A percentile compares a stretch with the other conserved stretches of the same genome.
Evolutionary conservation across 257 asterid species (phyloP).

Genomic region (Avicennia marina): DNA sequence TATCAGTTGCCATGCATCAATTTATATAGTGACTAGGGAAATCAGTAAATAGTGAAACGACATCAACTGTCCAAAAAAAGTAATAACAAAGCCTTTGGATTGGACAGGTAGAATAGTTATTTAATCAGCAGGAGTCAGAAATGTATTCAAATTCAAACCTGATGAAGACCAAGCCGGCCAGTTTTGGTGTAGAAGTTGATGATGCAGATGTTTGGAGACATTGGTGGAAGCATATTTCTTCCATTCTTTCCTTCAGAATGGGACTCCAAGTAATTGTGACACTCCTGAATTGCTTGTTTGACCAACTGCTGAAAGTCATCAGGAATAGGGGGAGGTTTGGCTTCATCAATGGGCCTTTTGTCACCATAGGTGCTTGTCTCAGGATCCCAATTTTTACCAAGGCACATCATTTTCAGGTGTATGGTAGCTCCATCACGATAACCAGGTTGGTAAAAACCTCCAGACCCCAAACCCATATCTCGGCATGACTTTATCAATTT

Average conservation of each 20-base stretch:
- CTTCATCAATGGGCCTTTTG: constrained; percentile 48
- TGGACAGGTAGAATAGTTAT: not conserved
- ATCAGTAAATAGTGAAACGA: not conserved
- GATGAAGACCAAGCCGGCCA: constrained; percentile 82
- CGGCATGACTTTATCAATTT: constrained; percentile 43
- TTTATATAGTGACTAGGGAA: not conserved
- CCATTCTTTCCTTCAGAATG: constrained; percentile 19
- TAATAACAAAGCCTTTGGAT: not conserved
- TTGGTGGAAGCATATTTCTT: constrained; percentile 40
- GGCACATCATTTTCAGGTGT: constrained; percentile 81
- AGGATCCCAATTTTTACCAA: constrained; percentile 87
- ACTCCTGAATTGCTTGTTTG: constrained; percentile 39
- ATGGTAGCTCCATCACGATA: constrained; percentile 57
- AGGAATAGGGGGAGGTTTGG: constrained; percentile 66
- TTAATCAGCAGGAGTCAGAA: not conserved
- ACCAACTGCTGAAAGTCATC: constrained; percentile 46
- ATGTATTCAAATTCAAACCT: constrained; percentile 34
- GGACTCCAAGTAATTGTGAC: constrained; percentile 37
- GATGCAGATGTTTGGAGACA: constrained; percentile 76
- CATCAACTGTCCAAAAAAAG: not conserved
- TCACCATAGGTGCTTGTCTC: constrained; percentile 42
- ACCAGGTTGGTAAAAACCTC: constrained; percentile 83
- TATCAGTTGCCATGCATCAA: not conserved
- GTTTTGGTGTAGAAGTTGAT: constrained; percentile 56
- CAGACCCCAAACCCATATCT: constrained; percentile 59